phyloP scores from a whole-genome alignment of 805 yeast species.

The Priceomyces carsonii region DNA sequence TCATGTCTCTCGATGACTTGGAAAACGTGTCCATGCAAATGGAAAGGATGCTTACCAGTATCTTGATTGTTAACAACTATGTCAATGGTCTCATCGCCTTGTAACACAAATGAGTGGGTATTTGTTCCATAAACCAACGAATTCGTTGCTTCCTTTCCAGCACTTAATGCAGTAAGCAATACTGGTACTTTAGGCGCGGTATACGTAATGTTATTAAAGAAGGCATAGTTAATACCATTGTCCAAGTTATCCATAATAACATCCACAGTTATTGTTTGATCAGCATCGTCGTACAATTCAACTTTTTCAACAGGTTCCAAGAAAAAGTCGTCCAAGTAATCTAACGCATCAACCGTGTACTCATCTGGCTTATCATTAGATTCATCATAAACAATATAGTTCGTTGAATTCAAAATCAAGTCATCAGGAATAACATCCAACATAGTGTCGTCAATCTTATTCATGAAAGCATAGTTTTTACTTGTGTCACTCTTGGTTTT shows the following conservation, averaged over 20 bases:
- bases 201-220: constrained; percentile 68
- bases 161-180: constrained; percentile 58
- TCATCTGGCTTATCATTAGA: constrained; percentile 19
- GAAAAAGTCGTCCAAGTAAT: constrained; percentile 73
- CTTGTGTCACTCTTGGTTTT: constrained; percentile 48
- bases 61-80: constrained; percentile 78
- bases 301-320: constrained; percentile 62
- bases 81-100: constrained; percentile 66
- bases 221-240: constrained; percentile 75
- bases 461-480: constrained; percentile 62
- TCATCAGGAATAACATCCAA: constrained; percentile 66
- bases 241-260: constrained; percentile 68
- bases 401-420: constrained; percentile 52
- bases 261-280: constrained; percentile 57
- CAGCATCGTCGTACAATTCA: constrained; percentile 57
- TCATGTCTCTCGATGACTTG: constrained; percentile 58
- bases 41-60: constrained; percentile 79
- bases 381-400: constrained; percentile 53
- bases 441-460: constrained; percentile 64
- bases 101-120: constrained; percentile 62
- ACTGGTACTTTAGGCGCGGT: constrained; percentile 73
- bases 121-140: constrained; percentile 71
- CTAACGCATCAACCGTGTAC: constrained; percentile 30
- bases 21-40: constrained; percentile 73
- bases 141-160: constrained; percentile 59